These are phyloP conservation scores for Alternaria longipes DNA, from an alignment of 2,329 filamentous ascomycete species.

Conservation along the genomic window DNA sequence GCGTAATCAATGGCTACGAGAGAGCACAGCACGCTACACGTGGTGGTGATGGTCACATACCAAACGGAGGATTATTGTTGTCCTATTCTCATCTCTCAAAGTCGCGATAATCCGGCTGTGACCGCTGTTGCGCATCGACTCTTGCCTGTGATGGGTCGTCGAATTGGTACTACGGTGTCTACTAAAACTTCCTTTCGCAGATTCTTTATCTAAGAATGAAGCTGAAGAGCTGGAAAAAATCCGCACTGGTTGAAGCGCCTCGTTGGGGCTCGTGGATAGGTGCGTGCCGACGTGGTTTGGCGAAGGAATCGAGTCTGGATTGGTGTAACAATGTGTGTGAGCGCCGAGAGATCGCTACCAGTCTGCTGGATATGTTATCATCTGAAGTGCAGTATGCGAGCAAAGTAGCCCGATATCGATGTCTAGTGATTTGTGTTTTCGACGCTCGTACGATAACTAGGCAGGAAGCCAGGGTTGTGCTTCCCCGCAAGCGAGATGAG, in stretches of 20 bases:
- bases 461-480: constrained; percentile 15
- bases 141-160: background rate
- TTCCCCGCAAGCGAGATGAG: constrained; percentile 23
- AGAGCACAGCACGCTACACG: constrained; percentile 2
- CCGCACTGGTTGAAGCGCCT: background rate
- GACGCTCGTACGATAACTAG: constrained; percentile 11
- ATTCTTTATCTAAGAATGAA: background rate
- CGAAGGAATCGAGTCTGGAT: background rate
- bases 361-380: constrained; percentile 6
- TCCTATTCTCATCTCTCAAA: background rate
- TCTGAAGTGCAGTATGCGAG: constrained; percentile 12
- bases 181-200: background rate
- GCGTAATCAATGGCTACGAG: constrained; percentile 23
- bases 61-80: constrained; percentile 2
- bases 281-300: constrained; percentile 1
- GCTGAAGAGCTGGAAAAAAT: background rate
- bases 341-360: constrained; percentile 16
- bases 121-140: background rate
- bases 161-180: background rate
- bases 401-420: constrained; percentile 9
- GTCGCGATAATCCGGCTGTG: background rate
- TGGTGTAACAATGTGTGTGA: constrained; percentile 6
- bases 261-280: background rate
- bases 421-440: constrained; percentile 14
- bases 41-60: constrained; percentile 4